Evolutionary conservation across 2,329 filamentous ascomycete genomes (phyloP), one percentile per base, ranked within the genome.

Genomic region (Fusarium kyushuense): DNA sequence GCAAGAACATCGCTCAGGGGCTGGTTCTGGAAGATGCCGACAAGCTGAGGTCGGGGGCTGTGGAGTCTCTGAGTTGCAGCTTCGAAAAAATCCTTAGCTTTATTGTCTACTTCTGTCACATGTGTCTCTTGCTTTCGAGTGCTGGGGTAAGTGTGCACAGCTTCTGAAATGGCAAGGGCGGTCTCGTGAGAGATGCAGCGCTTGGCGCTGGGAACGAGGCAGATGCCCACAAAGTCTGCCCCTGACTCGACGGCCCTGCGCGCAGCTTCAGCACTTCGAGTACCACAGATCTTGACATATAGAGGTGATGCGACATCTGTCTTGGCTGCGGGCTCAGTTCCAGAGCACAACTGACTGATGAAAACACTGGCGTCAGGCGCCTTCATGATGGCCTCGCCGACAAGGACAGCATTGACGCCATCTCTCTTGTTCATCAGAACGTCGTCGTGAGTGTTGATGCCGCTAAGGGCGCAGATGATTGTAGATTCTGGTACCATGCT

Each of bases 371-470:
- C 94, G 75, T 98, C 88, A 13, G 90, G 86, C 3, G 96, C 94
- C 63, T 93, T 89, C 95, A 99, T 98, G 69, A 99, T 88, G 52
- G 96, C 93, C 79, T 99, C 96, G 17, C 96, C 96, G 10, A 99
- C 95, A 6, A 99, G 87, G 14, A 99, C 91, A 49, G 95, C 96
- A 71, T 94, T 93, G 48, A 99, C 93, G 21, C 95, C 94, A 73
- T 96, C 94, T 62, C 90, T 90, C 76, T 93, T 90, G 79, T 97
- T 97, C 65, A 92, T 90, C 64, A 92, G 84, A 8, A 99, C 95
- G 77, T 99, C 96, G 59, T 94, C 87, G 30, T 96, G 88, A 1
- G 91, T 92, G 68, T 93, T 93, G 72, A 99, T 99, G 46, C 96
- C 96, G 76, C 95, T 98, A 33, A 99, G 85, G 12, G 96, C 96